These are phyloP conservation scores for Neoboletus brunneissimus DNA, from an alignment of 768 basidiomycete genomes.

Conservation along the genomic window DNA sequence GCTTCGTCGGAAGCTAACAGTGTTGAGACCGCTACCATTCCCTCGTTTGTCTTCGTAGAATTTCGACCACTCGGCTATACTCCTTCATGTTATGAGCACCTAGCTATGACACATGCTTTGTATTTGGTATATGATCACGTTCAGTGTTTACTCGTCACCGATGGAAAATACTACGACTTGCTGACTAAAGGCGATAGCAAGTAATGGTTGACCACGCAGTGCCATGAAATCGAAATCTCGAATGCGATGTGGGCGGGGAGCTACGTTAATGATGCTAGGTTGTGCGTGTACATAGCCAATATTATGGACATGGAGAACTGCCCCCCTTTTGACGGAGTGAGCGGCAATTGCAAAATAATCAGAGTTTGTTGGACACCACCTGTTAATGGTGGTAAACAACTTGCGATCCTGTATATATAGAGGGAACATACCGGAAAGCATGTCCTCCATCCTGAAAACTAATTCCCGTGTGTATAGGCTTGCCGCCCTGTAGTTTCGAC, in stretches of 20 bases:
- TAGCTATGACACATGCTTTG: conserved; percentile 22
- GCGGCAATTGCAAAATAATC: conserved; percentile 78
- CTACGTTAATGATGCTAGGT: conserved; percentile 57
- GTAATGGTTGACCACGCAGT: conserved; percentile 54
- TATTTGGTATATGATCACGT: conserved; percentile 8
- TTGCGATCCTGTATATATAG: background rate
- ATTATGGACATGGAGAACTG: conserved; percentile 69
- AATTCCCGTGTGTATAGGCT: conserved; percentile 58
- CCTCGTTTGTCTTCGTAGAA: conserved; percentile 2
- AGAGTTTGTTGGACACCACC: conserved; percentile 76
- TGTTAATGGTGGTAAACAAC: conserved; percentile 28
- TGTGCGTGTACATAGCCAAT: conserved; percentile 59
- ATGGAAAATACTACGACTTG: conserved; percentile 61
- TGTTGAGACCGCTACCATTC: background rate
- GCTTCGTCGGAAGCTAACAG: conserved; percentile 22
- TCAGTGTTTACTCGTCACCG: conserved; percentile 51
- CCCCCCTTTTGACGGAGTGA: conserved; percentile 56
- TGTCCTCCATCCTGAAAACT: conserved; percentile 67
- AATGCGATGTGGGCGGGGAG: conserved; percentile 60
- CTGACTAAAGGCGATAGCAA: conserved; percentile 65
- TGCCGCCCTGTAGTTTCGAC: conserved; percentile 66
- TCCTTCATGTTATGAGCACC: conserved; percentile 8
- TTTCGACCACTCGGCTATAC: conserved; percentile 1
- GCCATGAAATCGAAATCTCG: conserved; percentile 78
- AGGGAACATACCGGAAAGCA: conserved; percentile 54